These are phyloP conservation scores for Primulina eburnea DNA, from an alignment of 257 asterid species.

Conservation along the genomic window DNA sequence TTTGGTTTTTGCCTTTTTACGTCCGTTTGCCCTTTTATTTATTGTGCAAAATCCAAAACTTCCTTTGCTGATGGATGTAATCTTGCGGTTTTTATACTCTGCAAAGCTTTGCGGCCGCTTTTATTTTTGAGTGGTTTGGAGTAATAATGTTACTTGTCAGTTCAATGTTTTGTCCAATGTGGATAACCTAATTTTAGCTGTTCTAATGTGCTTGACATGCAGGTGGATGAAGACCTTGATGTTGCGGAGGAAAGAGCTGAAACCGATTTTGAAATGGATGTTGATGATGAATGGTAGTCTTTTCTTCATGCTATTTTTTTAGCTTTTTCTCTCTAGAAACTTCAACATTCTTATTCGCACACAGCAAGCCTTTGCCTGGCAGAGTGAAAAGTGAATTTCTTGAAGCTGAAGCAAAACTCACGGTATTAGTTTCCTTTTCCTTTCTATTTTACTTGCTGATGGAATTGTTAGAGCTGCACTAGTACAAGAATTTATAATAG, in stretches of 20 bases:
- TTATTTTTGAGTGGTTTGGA: not conserved
- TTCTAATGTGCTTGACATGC: conserved; percentile 23
- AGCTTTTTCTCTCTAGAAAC: conserved; percentile 16
- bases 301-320: not conserved
- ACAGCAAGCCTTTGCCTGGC: conserved; percentile 46
- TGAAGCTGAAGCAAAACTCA: conserved; percentile 63
- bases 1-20: no score
- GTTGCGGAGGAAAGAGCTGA: conserved; percentile 47
- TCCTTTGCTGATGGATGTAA: no score
- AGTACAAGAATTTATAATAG: not conserved
- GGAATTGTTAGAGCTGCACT: conserved; percentile 18
- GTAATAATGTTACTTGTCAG: not conserved
- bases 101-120: no score
- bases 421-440: conserved; percentile 40
- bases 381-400: conserved; percentile 62
- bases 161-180: not conserved
- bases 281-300: conserved; percentile 45
- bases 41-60: no score
- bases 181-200: not conserved
- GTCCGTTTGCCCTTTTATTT: no score
- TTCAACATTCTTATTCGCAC: conserved; percentile 14
- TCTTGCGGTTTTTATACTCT: no score
- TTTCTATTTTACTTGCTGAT: conserved; percentile 2
- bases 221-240: conserved; percentile 50
- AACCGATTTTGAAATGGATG: conserved; percentile 50